Evolutionary conservation across 495 filamentous ascomycete species (phyloP), one percentile per base, ranked within the genome.

Genomic region (Penicillium waksmanii): DNA sequence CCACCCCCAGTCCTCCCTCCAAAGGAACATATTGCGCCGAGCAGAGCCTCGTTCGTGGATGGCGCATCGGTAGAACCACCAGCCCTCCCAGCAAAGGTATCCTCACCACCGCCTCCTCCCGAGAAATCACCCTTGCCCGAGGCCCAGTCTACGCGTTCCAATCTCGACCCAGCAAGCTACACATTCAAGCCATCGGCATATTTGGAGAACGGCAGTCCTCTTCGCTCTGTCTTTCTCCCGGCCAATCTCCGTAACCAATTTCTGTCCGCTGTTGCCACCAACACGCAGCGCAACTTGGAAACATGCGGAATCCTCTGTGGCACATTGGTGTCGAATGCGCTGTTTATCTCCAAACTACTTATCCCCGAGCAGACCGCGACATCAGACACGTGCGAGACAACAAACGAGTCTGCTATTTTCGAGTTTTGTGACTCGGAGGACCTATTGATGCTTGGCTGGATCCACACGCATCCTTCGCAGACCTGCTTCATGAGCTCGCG

Each of bases 401-500:
- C 90, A 25, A 93, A 97, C 63, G 94, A 96, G 66, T 81, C 80
- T 36, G 86, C 83, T 0, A 82, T 96, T 21, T 90, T 97, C 46
- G 91, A 96, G 34, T 98, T 93, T 68, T 94, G 91, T 66, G 87
- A 94, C 62, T 81, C 79, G 7, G 87, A 97, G 64, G 90, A 97
- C 46, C 69, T 98, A 40, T 87, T 97, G 75, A 86, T 95, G 58
- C 81, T 97, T 9, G 95, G 95, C 54, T 98, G 95, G 95, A 98
- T 98, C 56, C 95, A 98, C 70, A 98, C 95, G 0, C 95, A 98
- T 70, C 95, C 95, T 0, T 90, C 87, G 0, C 96, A 98, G 77
- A 96, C 92, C 2, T 98, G 95, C 71, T 98, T 98, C 70, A 95
- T 98, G 91, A 96, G 92, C 74, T 93, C 88, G 34, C 82, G 93